Evolutionary conservation across 1,139 yeast genomes (phyloP), one percentile per base, ranked within the genome.

Genomic region (Blastobotrys petasosporus): DNA sequence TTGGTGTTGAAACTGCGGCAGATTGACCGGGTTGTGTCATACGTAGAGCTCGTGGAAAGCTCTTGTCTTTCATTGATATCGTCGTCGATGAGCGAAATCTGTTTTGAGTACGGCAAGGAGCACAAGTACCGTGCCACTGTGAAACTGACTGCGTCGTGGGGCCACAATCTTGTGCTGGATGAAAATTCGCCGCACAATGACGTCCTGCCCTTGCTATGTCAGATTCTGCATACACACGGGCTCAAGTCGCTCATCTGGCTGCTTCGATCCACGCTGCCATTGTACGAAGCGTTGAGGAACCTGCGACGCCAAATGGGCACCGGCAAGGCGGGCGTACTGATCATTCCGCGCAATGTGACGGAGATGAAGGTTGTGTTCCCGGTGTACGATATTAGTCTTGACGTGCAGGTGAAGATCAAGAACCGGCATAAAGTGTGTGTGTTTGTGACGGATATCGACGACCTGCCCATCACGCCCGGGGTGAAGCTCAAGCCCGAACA

Each of bases 1-100:
- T 45, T 60, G 4, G 44, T 48, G 6, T 41, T 46, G 5, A 51
- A 56, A 23, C 51, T 62, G 17, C 46, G 54, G 11, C 62, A 56
- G 44, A 55, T 62, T 40, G 64, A 62, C 36, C 54, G 59, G 9
- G 61, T 61, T 42, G 63, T 61, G 13, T 55, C 57, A 46, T 60
- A 58, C 43, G 54, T 61, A 32, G 60, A 58, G 28, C 52, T 60
- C 36, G 50, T 62, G 44, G 53, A 55, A 44, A 49, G 57, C 28
- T 51, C 56, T 48, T 46, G 52, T 1, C 52, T 62, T 34, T 56
- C 54, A 13, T 45, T 62, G 35, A 49, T 46, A 8, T 57, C 56
- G 7, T 62, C 64, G 1, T 57, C 64, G 7, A 62, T 62, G 64
- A 52, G 46, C 17, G 50, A 50, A 35, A 54, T 62, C 17, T 43